Conservation (phyloP, 2,329 filamentous ascomycete genomes). For the Penicillium sp. region DNA sequence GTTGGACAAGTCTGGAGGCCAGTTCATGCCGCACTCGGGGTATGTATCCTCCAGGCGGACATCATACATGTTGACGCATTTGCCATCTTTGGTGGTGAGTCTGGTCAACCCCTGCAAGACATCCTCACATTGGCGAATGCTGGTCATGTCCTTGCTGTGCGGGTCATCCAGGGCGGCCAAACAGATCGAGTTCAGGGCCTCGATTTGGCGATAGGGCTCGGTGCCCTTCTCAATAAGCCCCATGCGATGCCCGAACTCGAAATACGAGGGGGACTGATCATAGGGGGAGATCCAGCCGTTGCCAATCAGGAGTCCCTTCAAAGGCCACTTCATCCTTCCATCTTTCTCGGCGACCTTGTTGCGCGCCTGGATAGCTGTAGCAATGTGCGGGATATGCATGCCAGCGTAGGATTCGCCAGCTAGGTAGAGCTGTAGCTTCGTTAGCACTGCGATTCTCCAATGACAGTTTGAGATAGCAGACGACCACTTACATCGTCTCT, state of each 20-base stretch:
- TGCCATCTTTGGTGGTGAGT: slow-evolving; percentile 60
- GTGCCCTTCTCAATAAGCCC: slow-evolving; percentile 70
- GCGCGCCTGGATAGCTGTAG: slow-evolving; percentile 83
- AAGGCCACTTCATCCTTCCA: slow-evolving; percentile 64
- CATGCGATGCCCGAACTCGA: slow-evolving; percentile 77
- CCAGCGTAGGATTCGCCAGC: slow-evolving; percentile 96
- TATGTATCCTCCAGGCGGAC: slow-evolving; percentile 78
- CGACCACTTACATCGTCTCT: slow-evolving; percentile 76
- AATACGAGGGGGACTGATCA: slow-evolving; percentile 87
- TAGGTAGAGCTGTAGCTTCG: slow-evolving; percentile 71
- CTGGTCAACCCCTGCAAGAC: slow-evolving; percentile 74
- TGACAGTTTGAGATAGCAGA: background rate
- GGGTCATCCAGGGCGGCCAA: slow-evolving; percentile 61
- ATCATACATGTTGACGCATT: slow-evolving; percentile 97
- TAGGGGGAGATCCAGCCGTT: slow-evolving; percentile 95
- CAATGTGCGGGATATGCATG: slow-evolving; percentile 96
- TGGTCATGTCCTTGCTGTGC: slow-evolving; percentile 63
- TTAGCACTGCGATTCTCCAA: slow-evolving; percentile 8
- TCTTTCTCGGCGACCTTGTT: slow-evolving; percentile 63
- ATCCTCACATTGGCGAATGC: slow-evolving; percentile 70
- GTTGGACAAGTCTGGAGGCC: slow-evolving; percentile 80
- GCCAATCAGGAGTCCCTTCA: slow-evolving; percentile 86
- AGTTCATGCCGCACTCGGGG: slow-evolving; percentile 93
- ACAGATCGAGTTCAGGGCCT: slow-evolving; percentile 71
- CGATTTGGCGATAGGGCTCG: slow-evolving; percentile 64